Base-by-base conservation (phyloP, 208 protist species). In the Leishmania mexicana region DNA sequence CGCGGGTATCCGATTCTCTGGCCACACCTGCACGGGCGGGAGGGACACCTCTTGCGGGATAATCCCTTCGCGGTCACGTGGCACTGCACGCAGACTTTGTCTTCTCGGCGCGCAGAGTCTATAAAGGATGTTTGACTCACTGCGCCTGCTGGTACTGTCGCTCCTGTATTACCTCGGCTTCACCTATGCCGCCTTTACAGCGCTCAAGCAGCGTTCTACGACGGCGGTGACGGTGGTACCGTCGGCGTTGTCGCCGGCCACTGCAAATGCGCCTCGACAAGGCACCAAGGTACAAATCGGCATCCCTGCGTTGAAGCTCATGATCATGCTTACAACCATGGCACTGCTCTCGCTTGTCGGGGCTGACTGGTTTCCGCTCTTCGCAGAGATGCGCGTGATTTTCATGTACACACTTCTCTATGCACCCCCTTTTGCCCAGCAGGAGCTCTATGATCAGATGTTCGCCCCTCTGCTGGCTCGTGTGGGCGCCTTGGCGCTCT, bases 281-380 rank as follows among this genome's bases (percentile, higher is more conserved):
- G n/a, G 65, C 21, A 45, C 40, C 2, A 86, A 49, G n/a, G 73
- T 86, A 19, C 28, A 65, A 5, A 79, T 86, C 28, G 85, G 78
- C 51, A 58, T 90, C 4, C 77, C 80, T 10, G 83, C 88, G 11
- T 78, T 96, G 38, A 94, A 96, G 72, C 87, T 94, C 19, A 93
- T 91, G 86, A 84, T 95, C 7, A 94, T 95, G 87, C 85, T 95
- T 38, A 88, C 78, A 40, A 80, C 83, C 62, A 85, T 88, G 54
- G 75, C 83, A 4, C 84, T 83, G 7, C 79, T 92, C 21, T 92
- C 91, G 45, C 80, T 88, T 35, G 65, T 89, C 11, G 93, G 91
- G 1, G 79, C 83, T 7, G 89, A 93, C 35, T 72, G 70, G 21
- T 40, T 95, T 51, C 93, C 93, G 8, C 85, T 96, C 0, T 95